These are phyloP conservation scores for Podospora conica DNA, from an alignment of 495 filamentous ascomycete species.

Conservation along the genomic window DNA sequence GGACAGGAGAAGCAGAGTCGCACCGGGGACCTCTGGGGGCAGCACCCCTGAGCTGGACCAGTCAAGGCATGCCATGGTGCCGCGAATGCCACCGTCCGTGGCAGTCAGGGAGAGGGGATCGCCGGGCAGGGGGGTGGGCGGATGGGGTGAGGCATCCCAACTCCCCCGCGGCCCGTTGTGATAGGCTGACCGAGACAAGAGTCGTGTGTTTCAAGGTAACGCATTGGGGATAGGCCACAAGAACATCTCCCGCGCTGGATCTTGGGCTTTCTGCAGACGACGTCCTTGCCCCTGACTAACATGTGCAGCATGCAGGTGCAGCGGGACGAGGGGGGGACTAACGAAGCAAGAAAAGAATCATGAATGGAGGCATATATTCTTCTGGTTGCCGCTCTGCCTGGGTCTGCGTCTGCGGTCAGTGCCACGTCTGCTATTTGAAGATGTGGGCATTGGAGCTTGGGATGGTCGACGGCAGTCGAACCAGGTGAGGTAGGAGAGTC, in stretches of 20 bases:
- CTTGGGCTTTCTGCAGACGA: background rate
- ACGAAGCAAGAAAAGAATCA: background rate
- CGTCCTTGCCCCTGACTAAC: constrained; percentile 1
- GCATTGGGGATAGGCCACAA: constrained; percentile 14
- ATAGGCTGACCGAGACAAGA: constrained; percentile 17
- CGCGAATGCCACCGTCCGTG: constrained; percentile 24
- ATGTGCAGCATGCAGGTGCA: background rate
- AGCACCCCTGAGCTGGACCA: constrained; percentile 27
- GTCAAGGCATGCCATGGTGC: constrained; percentile 25
- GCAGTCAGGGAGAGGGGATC: constrained; percentile 27
- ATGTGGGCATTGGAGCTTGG: background rate
- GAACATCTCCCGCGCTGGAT: constrained; percentile 17
- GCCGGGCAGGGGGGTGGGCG: constrained; percentile 6
- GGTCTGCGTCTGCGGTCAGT: background rate
- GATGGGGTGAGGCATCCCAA: constrained; percentile 4
- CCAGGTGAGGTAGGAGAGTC: background rate
- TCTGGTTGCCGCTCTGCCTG: background rate
- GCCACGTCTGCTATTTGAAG: background rate
- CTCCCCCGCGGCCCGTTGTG: constrained; percentile 6
- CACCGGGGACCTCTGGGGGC: constrained; percentile 10
- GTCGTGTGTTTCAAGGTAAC: constrained; percentile 29
- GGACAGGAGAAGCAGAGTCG: constrained; percentile 8
- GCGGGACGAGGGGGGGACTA: background rate
- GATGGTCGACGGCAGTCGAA: background rate
- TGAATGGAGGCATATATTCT: background rate